Base-by-base conservation (phyloP, 176 grass and related monocot genomes). In the Triticum dicoccoides region DNA sequence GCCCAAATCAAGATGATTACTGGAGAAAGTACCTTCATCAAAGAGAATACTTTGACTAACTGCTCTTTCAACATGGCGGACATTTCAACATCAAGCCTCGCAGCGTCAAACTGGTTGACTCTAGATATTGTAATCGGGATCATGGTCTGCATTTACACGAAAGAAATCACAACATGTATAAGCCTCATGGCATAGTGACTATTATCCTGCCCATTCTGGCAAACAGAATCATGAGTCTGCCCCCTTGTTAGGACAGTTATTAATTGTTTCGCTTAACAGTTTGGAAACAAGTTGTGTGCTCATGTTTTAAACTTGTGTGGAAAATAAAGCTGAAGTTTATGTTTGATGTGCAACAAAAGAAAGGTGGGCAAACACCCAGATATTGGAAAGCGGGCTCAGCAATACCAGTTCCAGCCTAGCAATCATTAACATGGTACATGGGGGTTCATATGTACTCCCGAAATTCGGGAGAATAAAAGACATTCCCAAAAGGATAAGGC, bases 31-130 rank as follows among this genome's bases (percentile, higher is more conserved):
- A 98, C 93, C 96, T 98, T 98, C 92, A 96, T 86, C 82, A 98
- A 88, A 87, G 90, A 89, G 76, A 98, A 98, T 17, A 98, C 94
- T 89, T 98, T 98, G 71, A 98, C 88, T 17, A 98, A 66, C 73
- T 98, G 96, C 89, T 98, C 96, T 83, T 98, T 98, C 88, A 98
- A 67, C 96, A 98, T 98, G 70, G 93, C 94, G 6, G 96, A 92
- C 96, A 98, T 96, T 76, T 98, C 96, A 9, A 96, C 88, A 83
- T 98, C 96, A 38, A 98, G 78, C 84, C 93, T 91, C 17, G 92
- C 96, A 11, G 96, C 93, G 70, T 98, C 96, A 29, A 98, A 98
- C 77, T 98, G 96, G 89, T 96, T 96, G 23, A 98, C 96, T 90
- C 93, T 88, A 83, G 96, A 98, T 86, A 94, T 92, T 8, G 90